Evolutionary conservation across 2,329 filamentous ascomycete species (phyloP), one percentile per base, ranked within the genome.

Genomic region (Cryphonectria japonica): DNA sequence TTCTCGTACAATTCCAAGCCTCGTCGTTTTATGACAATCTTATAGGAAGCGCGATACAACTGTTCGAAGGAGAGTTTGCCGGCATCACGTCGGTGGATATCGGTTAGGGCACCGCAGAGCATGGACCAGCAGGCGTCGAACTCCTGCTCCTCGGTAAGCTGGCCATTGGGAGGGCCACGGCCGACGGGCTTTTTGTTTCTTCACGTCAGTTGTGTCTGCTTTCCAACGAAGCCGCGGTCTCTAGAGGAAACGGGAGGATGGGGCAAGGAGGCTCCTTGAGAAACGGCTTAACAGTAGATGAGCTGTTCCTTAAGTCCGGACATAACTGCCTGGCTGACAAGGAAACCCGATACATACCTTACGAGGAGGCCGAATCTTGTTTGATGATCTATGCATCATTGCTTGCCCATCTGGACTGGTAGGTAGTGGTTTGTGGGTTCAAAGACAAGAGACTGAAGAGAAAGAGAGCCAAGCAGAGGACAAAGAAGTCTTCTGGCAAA

Each of bases 41-140:
- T 95, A 82, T 99, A 99, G 6, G 94, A 93, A 69, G 93, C 93
- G 71, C 96, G 92, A 82, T 99, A 99, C 0, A 99, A 88, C 77
- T 97, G 92, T 80, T 99, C 96, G 83, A 98, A 99, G 0, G 95
- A 97, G 2, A 99, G 88, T 22, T 88, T 87, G 13, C 94, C 97
- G 72, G 94, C 94, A 79, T 97, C 96, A 80, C 97, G 95, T 71
- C 90, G 92, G 82, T 98, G 95, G 66, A 99, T 98, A 78, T 97
- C 93, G 70, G 85, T 86, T 67, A 99, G 88, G 4, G 95, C 94
- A 64, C 90, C 87, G 62, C 90, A 86, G 9, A 99, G 88, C 61
- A 90, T 89, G 19, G 85, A 85, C 96, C 96, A 99, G 76, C 91
- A 93, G 2, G 88, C 85, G n/a, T 97, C 93, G 78, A 97, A 97